Conservation (phyloP, 1,284 basidiomycete species). For the Tilletia walkeri region DNA sequence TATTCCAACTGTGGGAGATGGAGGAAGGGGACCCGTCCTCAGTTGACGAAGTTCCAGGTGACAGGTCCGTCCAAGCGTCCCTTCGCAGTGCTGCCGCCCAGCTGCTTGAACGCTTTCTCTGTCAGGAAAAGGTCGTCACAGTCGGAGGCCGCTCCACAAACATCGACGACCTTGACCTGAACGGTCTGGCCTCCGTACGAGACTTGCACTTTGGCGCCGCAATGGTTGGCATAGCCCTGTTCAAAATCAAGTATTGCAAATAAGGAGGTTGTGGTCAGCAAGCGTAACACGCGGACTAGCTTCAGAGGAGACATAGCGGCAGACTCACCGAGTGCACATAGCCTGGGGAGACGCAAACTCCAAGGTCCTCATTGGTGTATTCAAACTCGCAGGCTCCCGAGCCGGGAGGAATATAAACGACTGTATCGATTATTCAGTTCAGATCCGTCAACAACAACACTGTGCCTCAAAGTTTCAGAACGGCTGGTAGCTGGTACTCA, state of each 20-base stretch:
- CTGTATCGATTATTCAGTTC: no score
- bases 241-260: not conserved
- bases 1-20: no score
- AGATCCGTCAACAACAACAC: no score
- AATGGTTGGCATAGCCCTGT: constrained; percentile 5
- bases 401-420: no score
- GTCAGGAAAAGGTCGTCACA: not conserved
- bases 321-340: constrained; percentile 8
- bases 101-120: not conserved
- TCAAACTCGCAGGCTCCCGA: no score
- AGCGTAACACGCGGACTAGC: not conserved
- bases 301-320: not conserved
- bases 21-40: no score
- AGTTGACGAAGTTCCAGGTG: constrained; percentile 7
- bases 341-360: not conserved
- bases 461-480: no score
- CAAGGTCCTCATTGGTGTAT: not conserved
- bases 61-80: not conserved
- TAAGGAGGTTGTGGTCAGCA: not conserved
- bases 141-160: not conserved
- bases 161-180: not conserved
- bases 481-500: no score
- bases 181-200: not conserved
- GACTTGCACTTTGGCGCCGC: not conserved
- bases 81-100: not conserved